Evolutionary conservation across 2,329 filamentous ascomycete genomes (phyloP).

Genomic region (Colletotrichum lindemuthianum): DNA sequence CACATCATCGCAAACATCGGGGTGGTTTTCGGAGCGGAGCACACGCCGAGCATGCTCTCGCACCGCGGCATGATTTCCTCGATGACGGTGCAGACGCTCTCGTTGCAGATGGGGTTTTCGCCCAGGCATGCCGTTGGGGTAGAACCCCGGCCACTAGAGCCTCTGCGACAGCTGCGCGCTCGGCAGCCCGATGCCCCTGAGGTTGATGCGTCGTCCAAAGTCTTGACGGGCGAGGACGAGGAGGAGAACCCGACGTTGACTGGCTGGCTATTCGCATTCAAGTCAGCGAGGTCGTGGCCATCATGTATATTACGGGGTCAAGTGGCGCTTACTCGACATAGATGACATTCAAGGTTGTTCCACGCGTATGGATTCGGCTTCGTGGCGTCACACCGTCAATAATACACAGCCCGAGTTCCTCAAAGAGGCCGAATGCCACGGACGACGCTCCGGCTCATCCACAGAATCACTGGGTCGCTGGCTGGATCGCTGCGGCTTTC

Average conservation of each 20-base stretch:
- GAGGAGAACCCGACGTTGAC: not conserved
- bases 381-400: not conserved
- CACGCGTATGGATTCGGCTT: conserved; percentile 1
- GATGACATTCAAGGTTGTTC: conserved; percentile 13
- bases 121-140: conserved; percentile 10
- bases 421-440: not conserved
- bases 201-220: conserved; percentile 14
- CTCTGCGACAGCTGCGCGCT: conserved; percentile 15
- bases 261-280: not conserved
- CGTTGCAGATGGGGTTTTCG: conserved; percentile 1
- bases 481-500: not conserved
- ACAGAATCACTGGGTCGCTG: not conserved
- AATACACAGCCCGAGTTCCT: conserved; percentile 4
- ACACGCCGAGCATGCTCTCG: conserved; percentile 3
- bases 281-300: not conserved
- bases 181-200: conserved; percentile 9
- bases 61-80: conserved; percentile 10
- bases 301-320: not conserved
- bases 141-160: conserved; percentile 20
- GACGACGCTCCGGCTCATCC: conserved; percentile 6
- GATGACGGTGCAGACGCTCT: conserved; percentile 4
- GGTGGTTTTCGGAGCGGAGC: not conserved
- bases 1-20: conserved; percentile 9
- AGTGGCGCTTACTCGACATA: conserved; percentile 8
- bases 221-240: not conserved